Percentiles rank a stretch among this genome's conserved stretches.
phyloP scores from a whole-genome alignment of 768 basidiomycete species.

The Hericium rajendrae region DNA sequence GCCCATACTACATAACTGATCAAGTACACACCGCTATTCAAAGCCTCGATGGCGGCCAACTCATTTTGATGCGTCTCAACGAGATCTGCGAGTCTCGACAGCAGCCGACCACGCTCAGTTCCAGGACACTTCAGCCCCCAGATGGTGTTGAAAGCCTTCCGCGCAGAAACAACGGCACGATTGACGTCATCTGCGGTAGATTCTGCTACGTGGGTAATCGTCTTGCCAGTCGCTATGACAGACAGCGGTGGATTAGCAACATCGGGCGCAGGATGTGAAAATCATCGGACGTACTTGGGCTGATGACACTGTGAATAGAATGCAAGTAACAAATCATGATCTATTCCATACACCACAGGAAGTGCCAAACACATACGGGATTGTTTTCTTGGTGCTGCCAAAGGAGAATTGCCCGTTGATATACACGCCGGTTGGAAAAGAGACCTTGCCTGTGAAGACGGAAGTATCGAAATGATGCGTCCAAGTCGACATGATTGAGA shows the following conservation, averaged over 20 bases:
- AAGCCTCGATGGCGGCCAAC: constrained; percentile 63
- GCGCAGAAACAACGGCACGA: constrained; percentile 58
- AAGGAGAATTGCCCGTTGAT: no score
- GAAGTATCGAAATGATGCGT: no score
- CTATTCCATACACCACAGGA: background rate
- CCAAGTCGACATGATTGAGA: no score
- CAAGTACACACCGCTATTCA: constrained; percentile 37
- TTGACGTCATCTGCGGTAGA: constrained; percentile 68
- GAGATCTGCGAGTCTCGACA: constrained; percentile 54
- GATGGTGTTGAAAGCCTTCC: constrained; percentile 47
- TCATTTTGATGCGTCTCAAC: constrained; percentile 54
- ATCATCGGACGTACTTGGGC: background rate
- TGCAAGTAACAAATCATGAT: background rate
- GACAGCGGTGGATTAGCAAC: background rate
- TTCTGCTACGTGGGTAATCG: constrained; percentile 46
- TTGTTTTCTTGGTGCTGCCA: no score
- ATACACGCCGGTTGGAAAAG: no score
- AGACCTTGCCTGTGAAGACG: no score
- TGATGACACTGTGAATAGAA: background rate
- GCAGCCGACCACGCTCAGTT: constrained; percentile 38
- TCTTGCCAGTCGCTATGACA: constrained; percentile 33
- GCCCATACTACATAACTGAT: no score
- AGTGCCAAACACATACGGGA: no score
- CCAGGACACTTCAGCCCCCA: constrained; percentile 67
- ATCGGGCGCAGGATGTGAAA: constrained; percentile 22